These are phyloP conservation scores for Barnettozyma vustinii DNA, from an alignment of 805 yeast genomes.

Conservation along the genomic window DNA sequence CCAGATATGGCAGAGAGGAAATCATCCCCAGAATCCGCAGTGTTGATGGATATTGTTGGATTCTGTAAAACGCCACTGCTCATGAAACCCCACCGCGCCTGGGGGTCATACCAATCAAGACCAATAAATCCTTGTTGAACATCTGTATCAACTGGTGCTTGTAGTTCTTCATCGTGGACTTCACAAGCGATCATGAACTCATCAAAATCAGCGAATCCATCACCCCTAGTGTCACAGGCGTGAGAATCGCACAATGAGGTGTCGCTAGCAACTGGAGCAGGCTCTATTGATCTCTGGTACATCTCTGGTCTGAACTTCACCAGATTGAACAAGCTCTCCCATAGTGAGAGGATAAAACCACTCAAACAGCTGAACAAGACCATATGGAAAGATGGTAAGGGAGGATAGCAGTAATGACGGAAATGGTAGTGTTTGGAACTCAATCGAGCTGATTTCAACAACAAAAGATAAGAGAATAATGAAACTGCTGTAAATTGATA, in stretches of 20 bases:
- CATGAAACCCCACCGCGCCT: not conserved
- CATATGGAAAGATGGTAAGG: not conserved
- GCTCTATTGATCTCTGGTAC: not conserved
- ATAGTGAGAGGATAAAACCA: not conserved
- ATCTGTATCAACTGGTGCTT: not conserved
- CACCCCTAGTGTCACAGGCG: not conserved
- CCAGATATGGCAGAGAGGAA: not conserved
- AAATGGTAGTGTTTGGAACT: too few species aligned
- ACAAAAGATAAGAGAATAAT: too few species aligned
- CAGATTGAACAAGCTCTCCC: not conserved
- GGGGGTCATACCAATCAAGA: not conserved
- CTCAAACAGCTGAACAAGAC: not conserved
- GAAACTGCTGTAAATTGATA: not conserved
- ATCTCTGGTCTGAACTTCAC: constrained; percentile 1
- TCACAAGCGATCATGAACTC: not conserved
- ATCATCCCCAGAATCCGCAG: not conserved
- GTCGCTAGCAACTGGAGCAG: not conserved
- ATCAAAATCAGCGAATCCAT: not conserved
- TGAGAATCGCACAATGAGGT: not conserved
- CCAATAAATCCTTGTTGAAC: not conserved
- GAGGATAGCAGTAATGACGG: not conserved
- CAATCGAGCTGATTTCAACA: not conserved
- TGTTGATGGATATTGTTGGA: not conserved
- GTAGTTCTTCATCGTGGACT: not conserved
- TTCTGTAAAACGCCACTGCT: not conserved